These are phyloP conservation scores for Protostelium mycophagum DNA, from an alignment of 78 protist genomes.

Conservation along the genomic window DNA sequence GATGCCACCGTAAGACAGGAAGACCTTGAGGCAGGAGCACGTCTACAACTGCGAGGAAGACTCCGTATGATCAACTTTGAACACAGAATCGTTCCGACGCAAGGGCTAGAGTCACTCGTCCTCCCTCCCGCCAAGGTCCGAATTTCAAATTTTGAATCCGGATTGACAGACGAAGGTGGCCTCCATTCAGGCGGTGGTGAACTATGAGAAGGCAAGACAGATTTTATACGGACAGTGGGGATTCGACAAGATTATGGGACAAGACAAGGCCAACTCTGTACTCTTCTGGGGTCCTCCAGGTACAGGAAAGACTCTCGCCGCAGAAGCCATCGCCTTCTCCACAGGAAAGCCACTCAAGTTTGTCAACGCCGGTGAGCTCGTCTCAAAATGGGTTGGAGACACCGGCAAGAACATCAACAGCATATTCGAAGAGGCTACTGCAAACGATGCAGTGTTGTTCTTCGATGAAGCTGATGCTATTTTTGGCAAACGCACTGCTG, in stretches of 20 bases:
- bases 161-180: no score
- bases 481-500: slow-evolving; percentile 11
- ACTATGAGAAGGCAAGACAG: slow-evolving; percentile 53
- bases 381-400: slow-evolving; percentile 41
- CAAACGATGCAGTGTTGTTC: slow-evolving; percentile 40
- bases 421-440: slow-evolving; percentile 40
- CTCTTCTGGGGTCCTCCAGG: slow-evolving; percentile 67
- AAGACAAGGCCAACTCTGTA: slow-evolving; percentile 18
- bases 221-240: slow-evolving; percentile 62
- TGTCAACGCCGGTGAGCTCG: slow-evolving; percentile 25
- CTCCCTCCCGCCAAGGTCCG: background rate
- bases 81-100: slow-evolving; percentile 38
- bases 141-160: no score
- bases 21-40: slow-evolving; percentile 53
- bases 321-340: slow-evolving; percentile 62
- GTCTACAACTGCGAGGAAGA: slow-evolving; percentile 33
- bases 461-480: slow-evolving; percentile 58
- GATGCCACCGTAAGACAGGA: slow-evolving; percentile 4
- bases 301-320: slow-evolving; percentile 56
- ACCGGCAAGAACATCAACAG: slow-evolving; percentile 28
- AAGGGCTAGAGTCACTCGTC: slow-evolving; percentile 39
- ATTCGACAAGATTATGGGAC: slow-evolving; percentile 24
- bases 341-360: slow-evolving; percentile 31
- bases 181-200: slow-evolving; percentile 32
- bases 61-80: slow-evolving; percentile 28